Base-by-base conservation (phyloP, 2,329 filamentous ascomycete species). In the Claviceps purpurea region DNA sequence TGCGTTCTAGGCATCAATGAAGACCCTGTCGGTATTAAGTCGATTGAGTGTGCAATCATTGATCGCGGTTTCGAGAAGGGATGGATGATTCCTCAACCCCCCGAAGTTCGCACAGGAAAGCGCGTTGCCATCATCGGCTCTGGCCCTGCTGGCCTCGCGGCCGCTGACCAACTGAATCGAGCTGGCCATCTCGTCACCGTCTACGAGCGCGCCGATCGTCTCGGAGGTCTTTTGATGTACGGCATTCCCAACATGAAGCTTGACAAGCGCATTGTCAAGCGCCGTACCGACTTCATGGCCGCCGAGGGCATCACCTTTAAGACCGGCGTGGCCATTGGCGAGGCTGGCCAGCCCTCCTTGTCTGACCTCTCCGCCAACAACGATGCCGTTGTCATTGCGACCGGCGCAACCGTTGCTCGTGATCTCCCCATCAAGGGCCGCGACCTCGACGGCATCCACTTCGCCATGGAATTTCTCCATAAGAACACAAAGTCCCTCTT, bases 171-270 rank as follows among this genome's bases (percentile, higher is more conserved):
- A 70, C 81, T 97, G 59, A 97, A 97, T 79, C 86, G 85, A 62
- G 88, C 87, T 61, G 91, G 91, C 30, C 91, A 97, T 72, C 73
- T 66, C 4, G 89, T 96, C 51, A 95, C 89, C 13, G 81, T 97
- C 18, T 96, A 93, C 64, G 91, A 97, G 77, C 88, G 91, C 58
- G 82, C 89, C 55, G 91, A 97, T 65, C 88, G 91, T 58, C 74
- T 85, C 53, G 91, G 91, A 71, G 91, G 91, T 68, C 77, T 97
- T 52, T 80, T 97, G 63, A 96, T 96, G 91, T 96, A 97, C 65
- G 91, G 91, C 60, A 97, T 97, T 60, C 91, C 91, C 59, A 97
- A 97, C 76, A 97, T 97, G 91, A 97, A 97, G 76, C 85, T 97
- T 43, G 91, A 97, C 74, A 97, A 97, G 79, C 89, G 89, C 65